Base-by-base conservation (phyloP, 2,329 filamentous ascomycete genomes). In the Thielaviopsis punctulata region DNA sequence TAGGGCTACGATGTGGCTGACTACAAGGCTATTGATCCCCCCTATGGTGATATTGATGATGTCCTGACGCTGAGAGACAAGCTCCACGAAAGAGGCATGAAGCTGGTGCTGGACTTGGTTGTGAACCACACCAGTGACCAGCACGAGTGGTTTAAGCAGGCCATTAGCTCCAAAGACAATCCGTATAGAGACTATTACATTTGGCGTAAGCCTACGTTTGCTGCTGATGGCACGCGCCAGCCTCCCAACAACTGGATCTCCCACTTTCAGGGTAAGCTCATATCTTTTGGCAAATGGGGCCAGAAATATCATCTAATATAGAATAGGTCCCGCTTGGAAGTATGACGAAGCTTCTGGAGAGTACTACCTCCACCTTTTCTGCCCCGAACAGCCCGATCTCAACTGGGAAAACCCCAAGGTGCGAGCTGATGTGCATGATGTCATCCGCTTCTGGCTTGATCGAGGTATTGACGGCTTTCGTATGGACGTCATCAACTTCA, bases 321-420 rank as follows among this genome's bases (percentile, higher is more conserved):
- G 44, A 45, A 24, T 22, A 65, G 70, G 70, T 58, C 65, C 63
- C 53, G 67, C 66, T 1, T 75, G 71, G 71, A 65, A 69, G 47
- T 76, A 69, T 43, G 71, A 75, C 54, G 69, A 72, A 58, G 56
- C 62, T 12, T 73, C 71, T 0, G 63, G 65, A 10, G 69, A 75
- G 56, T 75, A 73, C 60, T 76, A 85, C 60, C 75, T 87, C 1
- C 76, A 79, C 56, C 72, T 88, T 25, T 89, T 85, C 63, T 76
- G 76, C 43, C 73, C 72, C 4, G 76, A 82, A 57, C 84, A 87
- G 61, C 84, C 84, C 0, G 84, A 88, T 57, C 73, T 89, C 41
- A 88, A 88, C 66, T 88, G 83, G 83, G 80, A 86, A 61, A 81
- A 82, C 59, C 70, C 72, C 0, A 72, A 73, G 0, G 78, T 84